These are phyloP conservation scores for Spathaspora hagerdaliae DNA, from an alignment of 805 yeast species.

Conservation along the genomic window DNA sequence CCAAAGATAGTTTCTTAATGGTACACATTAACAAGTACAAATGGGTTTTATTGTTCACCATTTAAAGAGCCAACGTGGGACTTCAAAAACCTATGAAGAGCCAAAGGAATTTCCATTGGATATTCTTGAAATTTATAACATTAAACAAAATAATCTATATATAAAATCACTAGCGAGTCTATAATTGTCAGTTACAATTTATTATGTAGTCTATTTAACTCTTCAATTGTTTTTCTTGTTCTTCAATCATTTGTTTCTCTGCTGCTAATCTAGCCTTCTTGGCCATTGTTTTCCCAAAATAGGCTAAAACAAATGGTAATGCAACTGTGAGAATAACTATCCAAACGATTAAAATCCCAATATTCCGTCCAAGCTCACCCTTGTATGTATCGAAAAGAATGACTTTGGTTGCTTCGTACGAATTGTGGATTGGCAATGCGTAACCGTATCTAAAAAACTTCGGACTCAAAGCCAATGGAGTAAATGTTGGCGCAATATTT, in stretches of 20 bases:
- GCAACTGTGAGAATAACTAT: slow-evolving; percentile 43
- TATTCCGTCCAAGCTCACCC: slow-evolving; percentile 55
- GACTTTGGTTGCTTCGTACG: slow-evolving; percentile 58
- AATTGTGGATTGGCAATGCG: slow-evolving; percentile 65
- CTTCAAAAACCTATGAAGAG: too few species aligned
- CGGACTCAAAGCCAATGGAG: slow-evolving; percentile 58
- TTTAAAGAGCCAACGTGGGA: too few species aligned
- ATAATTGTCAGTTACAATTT: not conserved
- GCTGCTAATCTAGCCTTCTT: slow-evolving; percentile 21
- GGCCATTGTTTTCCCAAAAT: slow-evolving; percentile 35
- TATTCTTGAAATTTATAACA: too few species aligned
- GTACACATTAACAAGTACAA: too few species aligned
- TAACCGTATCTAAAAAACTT: slow-evolving; percentile 62
- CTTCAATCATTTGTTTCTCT: slow-evolving; percentile 6
- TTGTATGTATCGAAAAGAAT: slow-evolving; percentile 54
- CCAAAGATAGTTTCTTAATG: too few species aligned
- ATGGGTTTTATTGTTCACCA: too few species aligned
- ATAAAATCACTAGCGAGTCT: too few species aligned
- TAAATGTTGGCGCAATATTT: slow-evolving; percentile 67
- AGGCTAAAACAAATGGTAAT: slow-evolving; percentile 42
- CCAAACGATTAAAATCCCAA: slow-evolving; percentile 62
- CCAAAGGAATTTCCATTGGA: not conserved
- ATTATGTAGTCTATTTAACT: not conserved
- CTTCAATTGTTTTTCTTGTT: not conserved
- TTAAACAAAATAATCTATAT: too few species aligned